phyloP scores from a whole-genome alignment of 495 filamentous ascomycete species.

The Elasticomyces elasticus region DNA sequence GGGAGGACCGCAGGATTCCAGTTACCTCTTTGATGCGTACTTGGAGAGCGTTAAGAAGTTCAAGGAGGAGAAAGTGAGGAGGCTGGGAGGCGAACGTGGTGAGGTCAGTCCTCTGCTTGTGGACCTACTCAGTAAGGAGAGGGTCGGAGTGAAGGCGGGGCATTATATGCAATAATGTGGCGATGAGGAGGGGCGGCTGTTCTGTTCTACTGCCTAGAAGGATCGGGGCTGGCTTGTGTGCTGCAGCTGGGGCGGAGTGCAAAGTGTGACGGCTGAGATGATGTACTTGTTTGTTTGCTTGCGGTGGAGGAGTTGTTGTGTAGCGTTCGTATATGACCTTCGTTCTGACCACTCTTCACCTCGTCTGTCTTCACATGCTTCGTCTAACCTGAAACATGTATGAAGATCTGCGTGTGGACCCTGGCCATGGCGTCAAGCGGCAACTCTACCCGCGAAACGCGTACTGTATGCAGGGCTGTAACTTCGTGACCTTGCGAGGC shows the following conservation, averaged over 20 bases:
- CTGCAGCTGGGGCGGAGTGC: too few relatives aligned
- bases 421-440: too few relatives aligned
- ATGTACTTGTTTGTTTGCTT: neutral
- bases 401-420: too few relatives aligned
- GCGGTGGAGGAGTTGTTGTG: neutral
- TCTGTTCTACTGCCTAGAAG: too few relatives aligned
- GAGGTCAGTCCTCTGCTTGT: conserved; percentile 76
- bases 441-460: too few relatives aligned
- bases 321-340: too few relatives aligned
- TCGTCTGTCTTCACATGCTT: too few relatives aligned
- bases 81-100: conserved; percentile 60
- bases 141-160: conserved; percentile 59
- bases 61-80: conserved; percentile 66
- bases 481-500: too few relatives aligned
- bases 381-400: too few relatives aligned
- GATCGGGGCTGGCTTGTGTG: too few relatives aligned
- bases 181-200: neutral
- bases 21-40: conserved; percentile 94
- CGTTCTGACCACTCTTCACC: too few relatives aligned
- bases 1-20: conserved; percentile 85
- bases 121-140: conserved; percentile 84
- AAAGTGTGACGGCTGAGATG: neutral
- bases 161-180: neutral
- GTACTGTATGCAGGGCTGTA: too few relatives aligned
- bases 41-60: conserved; percentile 77